A percentile compares a stretch with the other conserved stretches of the same genome.
phyloP scores from a whole-genome alignment of 2,329 filamentous ascomycete species.

The Ophiocordyceps sinensis region DNA sequence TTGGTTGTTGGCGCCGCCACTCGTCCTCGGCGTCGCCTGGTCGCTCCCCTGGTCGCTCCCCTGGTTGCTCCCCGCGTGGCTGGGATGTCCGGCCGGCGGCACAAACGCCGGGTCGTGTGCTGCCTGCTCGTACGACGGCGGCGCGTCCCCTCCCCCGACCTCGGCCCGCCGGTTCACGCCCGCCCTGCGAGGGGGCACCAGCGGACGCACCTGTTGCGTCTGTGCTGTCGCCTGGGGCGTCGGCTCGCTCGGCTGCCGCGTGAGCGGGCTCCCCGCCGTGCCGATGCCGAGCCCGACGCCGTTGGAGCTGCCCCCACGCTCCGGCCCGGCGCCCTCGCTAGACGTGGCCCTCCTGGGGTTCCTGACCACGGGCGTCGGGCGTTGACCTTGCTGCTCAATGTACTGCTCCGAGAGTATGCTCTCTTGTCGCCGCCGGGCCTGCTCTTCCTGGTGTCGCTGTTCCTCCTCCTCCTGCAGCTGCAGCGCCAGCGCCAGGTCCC shows the following conservation, averaged over 20 bases:
- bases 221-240: conserved; percentile 4
- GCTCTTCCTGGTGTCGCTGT: conserved; percentile 53
- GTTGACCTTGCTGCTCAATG: conserved; percentile 48
- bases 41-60: conserved; percentile 21
- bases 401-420: conserved; percentile 54
- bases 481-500: conserved; percentile 74
- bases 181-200: conserved; percentile 21
- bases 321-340: conserved; percentile 2
- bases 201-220: conserved; percentile 27
- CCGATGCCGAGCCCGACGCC: conserved; percentile 5
- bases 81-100: conserved; percentile 36
- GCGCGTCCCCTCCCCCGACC: conserved; percentile 32
- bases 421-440: conserved; percentile 49
- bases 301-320: conserved; percentile 11
- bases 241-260: background rate
- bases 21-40: conserved; percentile 2
- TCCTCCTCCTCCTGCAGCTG: conserved; percentile 95
- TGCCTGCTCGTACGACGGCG: conserved; percentile 44
- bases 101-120: conserved; percentile 35
- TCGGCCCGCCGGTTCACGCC: conserved; percentile 22
- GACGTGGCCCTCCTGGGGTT: conserved; percentile 4
- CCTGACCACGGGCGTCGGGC: conserved; percentile 12
- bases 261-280: conserved; percentile 2
- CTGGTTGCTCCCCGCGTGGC: conserved; percentile 26
- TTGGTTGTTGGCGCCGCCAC: background rate